A percentile compares a stretch with the other conserved stretches of the same genome.
Conservation (phyloP, 768 basidiomycete species). For the Leccinum obscurum region DNA sequence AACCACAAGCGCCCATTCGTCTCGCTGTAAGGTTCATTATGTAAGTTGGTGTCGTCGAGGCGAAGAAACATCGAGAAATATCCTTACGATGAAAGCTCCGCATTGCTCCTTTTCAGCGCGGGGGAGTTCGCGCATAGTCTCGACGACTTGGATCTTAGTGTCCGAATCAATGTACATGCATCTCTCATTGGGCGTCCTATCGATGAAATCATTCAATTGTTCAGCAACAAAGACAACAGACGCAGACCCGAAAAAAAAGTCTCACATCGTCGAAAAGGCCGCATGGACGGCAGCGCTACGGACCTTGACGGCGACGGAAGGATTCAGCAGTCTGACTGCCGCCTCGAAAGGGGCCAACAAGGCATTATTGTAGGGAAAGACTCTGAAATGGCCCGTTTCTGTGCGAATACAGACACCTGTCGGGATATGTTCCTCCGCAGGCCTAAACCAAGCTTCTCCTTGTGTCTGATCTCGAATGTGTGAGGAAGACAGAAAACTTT, state of each 20-base stretch:
- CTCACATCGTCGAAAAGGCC: conserved; percentile 67
- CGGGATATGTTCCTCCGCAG: conserved; percentile 72
- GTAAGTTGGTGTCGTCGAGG: not conserved
- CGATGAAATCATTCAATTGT: not conserved
- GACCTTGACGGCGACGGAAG: conserved; percentile 80
- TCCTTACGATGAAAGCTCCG: conserved; percentile 79
- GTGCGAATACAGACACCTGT: conserved; percentile 78
- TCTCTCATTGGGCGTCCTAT: conserved; percentile 51
- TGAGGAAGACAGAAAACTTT: not conserved
- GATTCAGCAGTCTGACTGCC: conserved; percentile 72
- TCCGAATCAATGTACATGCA: conserved; percentile 72
- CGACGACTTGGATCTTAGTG: conserved; percentile 85
- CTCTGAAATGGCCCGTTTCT: conserved; percentile 65
- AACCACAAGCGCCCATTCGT: conserved; percentile 76
- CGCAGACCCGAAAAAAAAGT: conserved; percentile 4
- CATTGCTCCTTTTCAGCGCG: conserved; percentile 90
- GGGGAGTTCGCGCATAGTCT: conserved; percentile 64
- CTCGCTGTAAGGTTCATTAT: conserved; percentile 48
- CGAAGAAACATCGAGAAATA: not conserved
- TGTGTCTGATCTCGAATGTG: conserved; percentile 55
- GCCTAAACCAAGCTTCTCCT: conserved; percentile 83
- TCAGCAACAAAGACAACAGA: not conserved
- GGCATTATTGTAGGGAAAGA: conserved; percentile 81
- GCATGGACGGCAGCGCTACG: conserved; percentile 81
- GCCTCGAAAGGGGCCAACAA: conserved; percentile 77